Evolutionary conservation across 2,329 filamentous ascomycete genomes (phyloP).

Genomic region (Helotiales sp.): DNA sequence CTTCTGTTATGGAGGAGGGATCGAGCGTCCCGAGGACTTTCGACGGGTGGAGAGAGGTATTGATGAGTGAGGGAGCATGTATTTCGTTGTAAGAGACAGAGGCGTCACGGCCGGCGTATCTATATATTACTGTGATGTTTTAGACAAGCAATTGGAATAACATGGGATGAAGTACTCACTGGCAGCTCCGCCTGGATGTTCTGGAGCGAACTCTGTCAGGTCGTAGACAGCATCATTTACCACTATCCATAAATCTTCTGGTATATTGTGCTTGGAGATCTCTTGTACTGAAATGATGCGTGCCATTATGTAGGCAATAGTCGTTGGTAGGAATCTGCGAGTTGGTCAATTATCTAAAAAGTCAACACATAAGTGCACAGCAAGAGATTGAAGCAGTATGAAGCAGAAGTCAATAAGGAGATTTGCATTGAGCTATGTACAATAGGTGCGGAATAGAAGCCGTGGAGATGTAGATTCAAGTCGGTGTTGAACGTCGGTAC

Average conservation of each 20-base stretch:
- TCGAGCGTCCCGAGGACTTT: constrained; percentile 52
- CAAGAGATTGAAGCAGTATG: background rate
- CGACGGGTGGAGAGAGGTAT: constrained; percentile 41
- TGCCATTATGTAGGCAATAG: constrained; percentile 18
- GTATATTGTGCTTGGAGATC: constrained; percentile 48
- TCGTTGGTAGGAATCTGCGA: background rate
- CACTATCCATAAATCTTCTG: constrained; percentile 63
- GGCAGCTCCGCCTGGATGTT: constrained; percentile 60
- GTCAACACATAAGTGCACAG: background rate
- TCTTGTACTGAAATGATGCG: constrained; percentile 41
- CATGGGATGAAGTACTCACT: constrained; percentile 39
- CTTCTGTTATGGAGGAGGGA: constrained; percentile 45
- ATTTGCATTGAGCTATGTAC: constrained; percentile 15
- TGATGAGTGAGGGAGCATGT: constrained; percentile 49
- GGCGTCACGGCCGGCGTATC: constrained; percentile 54
- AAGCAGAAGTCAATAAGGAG: background rate
- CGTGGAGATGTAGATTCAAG: background rate
- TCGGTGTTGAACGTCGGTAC: background rate
- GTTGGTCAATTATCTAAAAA: constrained; percentile 2
- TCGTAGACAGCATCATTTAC: constrained; percentile 69
- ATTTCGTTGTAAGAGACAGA: constrained; percentile 52
- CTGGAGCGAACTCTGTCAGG: constrained; percentile 63
- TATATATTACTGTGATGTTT: constrained; percentile 43
- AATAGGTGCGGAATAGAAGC: constrained; percentile 10
- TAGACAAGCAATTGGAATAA: background rate